Conservation (phyloP, 352 stramenopile species). For the Globisporangium okanoganense region DNA sequence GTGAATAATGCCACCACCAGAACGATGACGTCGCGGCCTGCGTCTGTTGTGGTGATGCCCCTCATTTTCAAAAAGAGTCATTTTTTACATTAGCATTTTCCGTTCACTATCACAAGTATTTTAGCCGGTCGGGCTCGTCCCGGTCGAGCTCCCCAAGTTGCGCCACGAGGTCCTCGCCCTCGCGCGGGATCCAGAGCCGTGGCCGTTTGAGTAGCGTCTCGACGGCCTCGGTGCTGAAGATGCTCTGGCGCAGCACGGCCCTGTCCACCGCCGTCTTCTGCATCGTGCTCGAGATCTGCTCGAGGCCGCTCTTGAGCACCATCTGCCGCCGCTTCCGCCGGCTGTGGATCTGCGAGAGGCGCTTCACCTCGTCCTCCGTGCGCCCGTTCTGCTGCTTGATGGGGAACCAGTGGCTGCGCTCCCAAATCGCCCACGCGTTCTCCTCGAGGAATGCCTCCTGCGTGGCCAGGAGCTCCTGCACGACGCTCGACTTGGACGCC, state of each 20-base stretch:
- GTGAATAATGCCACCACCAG: no score
- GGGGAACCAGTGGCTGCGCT: slow-evolving; percentile 44
- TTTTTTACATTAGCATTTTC: slow-evolving; percentile 3
- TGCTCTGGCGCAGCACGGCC: slow-evolving; percentile 29
- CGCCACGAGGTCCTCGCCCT: slow-evolving; percentile 28
- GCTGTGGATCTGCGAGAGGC: slow-evolving; percentile 28
- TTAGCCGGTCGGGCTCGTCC: slow-evolving; percentile 27
- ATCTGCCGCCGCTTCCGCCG: slow-evolving; percentile 40
- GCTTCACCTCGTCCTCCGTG: slow-evolving; percentile 21
- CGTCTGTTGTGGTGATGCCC: not conserved
- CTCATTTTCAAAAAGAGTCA: not conserved
- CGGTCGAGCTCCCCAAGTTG: slow-evolving; percentile 32
- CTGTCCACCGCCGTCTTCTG: slow-evolving; percentile 19
- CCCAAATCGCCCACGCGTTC: slow-evolving; percentile 40
- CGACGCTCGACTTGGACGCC: slow-evolving; percentile 10
- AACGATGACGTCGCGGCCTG: no score
- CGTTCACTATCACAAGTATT: slow-evolving; percentile 9
- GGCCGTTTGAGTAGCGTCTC: slow-evolving; percentile 29
- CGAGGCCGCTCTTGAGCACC: slow-evolving; percentile 29
- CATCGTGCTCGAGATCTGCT: slow-evolving; percentile 23
- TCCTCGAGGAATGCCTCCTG: slow-evolving; percentile 33
- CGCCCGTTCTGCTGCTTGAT: slow-evolving; percentile 44
- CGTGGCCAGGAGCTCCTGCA: slow-evolving; percentile 17
- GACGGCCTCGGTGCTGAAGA: slow-evolving; percentile 30
- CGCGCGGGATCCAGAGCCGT: slow-evolving; percentile 37